Conservation (phyloP, 108 stramenopile species). For the Cyclostephanos invisitatus region DNA sequence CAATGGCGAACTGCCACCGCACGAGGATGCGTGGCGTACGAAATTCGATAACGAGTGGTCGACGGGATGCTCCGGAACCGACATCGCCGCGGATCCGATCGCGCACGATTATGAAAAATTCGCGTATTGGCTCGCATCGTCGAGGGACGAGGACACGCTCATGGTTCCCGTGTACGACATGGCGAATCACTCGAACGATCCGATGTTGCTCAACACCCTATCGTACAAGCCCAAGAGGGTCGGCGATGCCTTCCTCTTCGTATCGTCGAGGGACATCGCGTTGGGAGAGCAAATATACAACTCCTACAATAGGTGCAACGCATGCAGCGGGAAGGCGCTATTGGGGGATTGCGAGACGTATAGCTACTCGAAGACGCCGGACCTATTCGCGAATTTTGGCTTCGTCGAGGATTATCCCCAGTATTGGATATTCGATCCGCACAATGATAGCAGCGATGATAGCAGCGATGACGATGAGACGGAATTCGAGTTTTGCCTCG, state of each 20-base stretch:
- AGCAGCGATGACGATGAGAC: conserved; percentile 25
- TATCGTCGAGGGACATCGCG: conserved; percentile 31
- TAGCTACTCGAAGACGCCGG: conserved; percentile 23
- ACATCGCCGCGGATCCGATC: background rate
- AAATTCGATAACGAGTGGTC: conserved; percentile 13
- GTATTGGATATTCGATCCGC: conserved; percentile 41
- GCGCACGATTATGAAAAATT: conserved; percentile 5
- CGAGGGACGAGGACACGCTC: conserved; percentile 33
- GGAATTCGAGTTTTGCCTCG: conserved; percentile 33
- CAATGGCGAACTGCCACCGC: conserved; percentile 35
- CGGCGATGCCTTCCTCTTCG: conserved; percentile 33
- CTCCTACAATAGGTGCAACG: conserved; percentile 48
- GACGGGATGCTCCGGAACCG: conserved; percentile 23
- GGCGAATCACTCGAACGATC: conserved; percentile 53
- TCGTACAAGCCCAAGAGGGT: conserved; percentile 30
- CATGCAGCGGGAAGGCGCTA: conserved; percentile 24
- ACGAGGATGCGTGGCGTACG: conserved; percentile 25
- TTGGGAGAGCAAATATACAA: conserved; percentile 51
- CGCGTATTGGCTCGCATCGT: conserved; percentile 29
- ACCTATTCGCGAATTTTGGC: conserved; percentile 29
- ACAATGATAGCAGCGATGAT: conserved; percentile 10
- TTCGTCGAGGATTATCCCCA: conserved; percentile 44
- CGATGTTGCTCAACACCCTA: conserved; percentile 36
- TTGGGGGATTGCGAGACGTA: conserved; percentile 35
- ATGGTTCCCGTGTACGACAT: conserved; percentile 57